Conservation (phyloP, 225 moss, liverwort and hornwort species). For the Marchantia polymorpha region DNA sequence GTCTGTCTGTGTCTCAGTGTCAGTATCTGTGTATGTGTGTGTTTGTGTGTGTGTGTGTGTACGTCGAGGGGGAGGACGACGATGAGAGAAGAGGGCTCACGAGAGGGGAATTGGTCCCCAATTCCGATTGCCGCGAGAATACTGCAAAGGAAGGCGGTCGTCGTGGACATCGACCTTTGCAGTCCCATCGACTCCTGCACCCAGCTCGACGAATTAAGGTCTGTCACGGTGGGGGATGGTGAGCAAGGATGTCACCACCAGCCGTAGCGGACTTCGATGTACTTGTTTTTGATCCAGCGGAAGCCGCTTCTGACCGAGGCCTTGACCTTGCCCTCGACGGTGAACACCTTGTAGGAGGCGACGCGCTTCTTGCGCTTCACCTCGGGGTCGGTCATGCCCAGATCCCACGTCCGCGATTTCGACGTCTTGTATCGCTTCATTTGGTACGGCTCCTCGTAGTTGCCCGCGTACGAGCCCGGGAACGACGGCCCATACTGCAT, state of each 20-base stretch:
- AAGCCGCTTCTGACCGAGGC: slow-evolving; percentile 67
- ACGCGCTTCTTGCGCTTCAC: slow-evolving; percentile 84
- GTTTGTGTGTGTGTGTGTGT: too few relatives aligned
- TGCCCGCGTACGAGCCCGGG: not conserved
- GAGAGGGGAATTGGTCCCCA: slow-evolving; percentile 1
- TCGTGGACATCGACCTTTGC: not conserved
- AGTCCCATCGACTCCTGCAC: not conserved
- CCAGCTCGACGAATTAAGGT: slow-evolving; percentile 9
- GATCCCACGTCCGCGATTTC: slow-evolving; percentile 42
- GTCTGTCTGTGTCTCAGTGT: too few relatives aligned
- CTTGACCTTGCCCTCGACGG: slow-evolving; percentile 80
- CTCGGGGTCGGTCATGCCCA: slow-evolving; percentile 72
- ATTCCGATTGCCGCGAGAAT: slow-evolving; percentile 11
- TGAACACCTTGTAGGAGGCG: slow-evolving; percentile 75
- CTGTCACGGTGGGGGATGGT: not conserved
- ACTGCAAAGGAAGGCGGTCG: not conserved
- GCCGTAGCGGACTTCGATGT: slow-evolving; percentile 83
- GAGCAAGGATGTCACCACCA: slow-evolving; percentile 70
- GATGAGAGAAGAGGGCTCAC: not conserved
- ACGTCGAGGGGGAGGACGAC: not conserved
- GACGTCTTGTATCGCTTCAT: slow-evolving; percentile 43
- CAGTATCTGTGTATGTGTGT: too few relatives aligned
- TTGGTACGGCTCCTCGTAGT: slow-evolving; percentile 41
- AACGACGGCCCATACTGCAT: slow-evolving; percentile 8
- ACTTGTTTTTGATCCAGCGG: slow-evolving; percentile 95